Base-by-base conservation (phyloP, 345 rosid species). In the Gossypium longicalyx region DNA sequence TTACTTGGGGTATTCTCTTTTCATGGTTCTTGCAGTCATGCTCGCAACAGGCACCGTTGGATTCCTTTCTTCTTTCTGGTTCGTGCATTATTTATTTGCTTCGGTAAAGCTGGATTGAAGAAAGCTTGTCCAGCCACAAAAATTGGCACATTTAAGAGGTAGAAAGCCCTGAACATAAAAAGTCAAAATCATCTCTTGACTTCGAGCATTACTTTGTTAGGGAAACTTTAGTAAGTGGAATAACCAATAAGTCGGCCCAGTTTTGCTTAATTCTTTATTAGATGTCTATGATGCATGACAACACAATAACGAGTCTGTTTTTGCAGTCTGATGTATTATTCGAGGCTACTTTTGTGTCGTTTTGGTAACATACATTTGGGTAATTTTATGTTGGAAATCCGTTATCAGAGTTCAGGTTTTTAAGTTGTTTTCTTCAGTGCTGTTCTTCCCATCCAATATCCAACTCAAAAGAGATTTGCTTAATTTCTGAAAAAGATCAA, bases 1-100 rank as follows among this genome's bases (percentile, higher is more conserved):
- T 0, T 85, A 85, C 74, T 75, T 87, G 51, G 90, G 90, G 3
- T 87, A 87, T 63, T 85, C 90, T 9, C 82, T 87, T 43, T 48
- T 87, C 68, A 85, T 87, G 90, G 90, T 84, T 58, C 49, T 82
- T 8, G 89, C 90, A 71, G 80, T 87, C 27, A 87, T 87, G 90
- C 74, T 87, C 3, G 87, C 87, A 1, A 87, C 88, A 0, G 87
- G 89, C 44, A 85, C 89, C 1, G 77, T 87, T 2, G 90, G 90
- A 9, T 87, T 87, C 85, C 85, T 87, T 25, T 82, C 89, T 34
- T 87, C 91, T 0, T 87, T 87, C 81, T 87, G 87, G 89, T 87
- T 87, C n/a, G 87, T 87, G 77, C 91, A 87, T 72, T 87, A 80
- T 81, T 73, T 87, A 70, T 87, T 87, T 85, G 82, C 87, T 16